These are phyloP conservation scores for Penicillium brasilianum DNA, from an alignment of 2,329 filamentous ascomycete species.

Conservation along the genomic window DNA sequence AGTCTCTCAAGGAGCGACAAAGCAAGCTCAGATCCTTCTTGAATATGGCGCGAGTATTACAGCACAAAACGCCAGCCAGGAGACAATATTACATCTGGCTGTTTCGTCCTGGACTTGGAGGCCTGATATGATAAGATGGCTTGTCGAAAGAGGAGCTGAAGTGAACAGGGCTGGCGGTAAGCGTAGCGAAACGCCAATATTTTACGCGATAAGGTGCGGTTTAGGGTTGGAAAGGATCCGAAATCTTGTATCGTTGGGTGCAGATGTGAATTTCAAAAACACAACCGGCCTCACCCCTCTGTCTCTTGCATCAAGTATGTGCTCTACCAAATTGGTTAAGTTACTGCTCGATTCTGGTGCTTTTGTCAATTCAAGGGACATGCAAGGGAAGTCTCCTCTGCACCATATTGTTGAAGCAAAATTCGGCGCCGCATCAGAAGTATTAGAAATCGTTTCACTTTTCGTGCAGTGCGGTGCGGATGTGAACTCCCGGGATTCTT, in stretches of 20 bases:
- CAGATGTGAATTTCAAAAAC: slow-evolving; percentile 15
- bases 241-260: slow-evolving; percentile 9
- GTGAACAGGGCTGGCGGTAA: slow-evolving; percentile 14
- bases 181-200: slow-evolving; percentile 16
- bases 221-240: slow-evolving; percentile 4
- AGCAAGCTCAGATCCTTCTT: slow-evolving; percentile 14
- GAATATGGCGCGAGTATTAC: slow-evolving; percentile 13
- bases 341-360: slow-evolving; percentile 14
- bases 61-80: slow-evolving; percentile 9
- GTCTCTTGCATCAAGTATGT: slow-evolving; percentile 7
- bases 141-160: slow-evolving; percentile 21
- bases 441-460: slow-evolving; percentile 13
- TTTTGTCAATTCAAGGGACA: slow-evolving; percentile 12
- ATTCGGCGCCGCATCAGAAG: not conserved
- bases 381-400: slow-evolving; percentile 12
- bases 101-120: not conserved
- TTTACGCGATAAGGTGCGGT: slow-evolving; percentile 13
- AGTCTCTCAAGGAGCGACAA: slow-evolving; percentile 12
- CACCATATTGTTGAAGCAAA: slow-evolving; percentile 14
- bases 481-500: slow-evolving; percentile 14
- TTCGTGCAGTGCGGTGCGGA: slow-evolving; percentile 17
- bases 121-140: slow-evolving; percentile 9
- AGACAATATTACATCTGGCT: slow-evolving; percentile 16
- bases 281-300: slow-evolving; percentile 15
- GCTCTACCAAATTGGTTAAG: slow-evolving; percentile 5